Evolutionary conservation across 257 asterid species (phyloP).

Genomic region (Ligustrum vulgare): DNA sequence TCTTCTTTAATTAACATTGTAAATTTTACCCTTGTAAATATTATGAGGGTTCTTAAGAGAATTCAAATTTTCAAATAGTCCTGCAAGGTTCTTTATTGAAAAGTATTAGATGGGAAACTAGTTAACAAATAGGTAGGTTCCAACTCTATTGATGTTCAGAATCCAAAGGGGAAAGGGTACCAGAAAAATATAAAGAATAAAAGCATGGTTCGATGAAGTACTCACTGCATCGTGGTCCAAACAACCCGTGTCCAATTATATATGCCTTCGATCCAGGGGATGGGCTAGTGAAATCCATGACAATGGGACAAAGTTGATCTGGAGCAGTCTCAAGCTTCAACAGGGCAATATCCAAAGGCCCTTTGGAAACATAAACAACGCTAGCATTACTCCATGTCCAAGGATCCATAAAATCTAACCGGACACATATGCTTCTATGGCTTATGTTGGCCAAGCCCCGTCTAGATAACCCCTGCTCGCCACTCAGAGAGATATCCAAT

Average conservation of each 20-base stretch:
- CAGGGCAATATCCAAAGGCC: slow-evolving; percentile 89
- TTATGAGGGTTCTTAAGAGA: neutral
- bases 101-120: neutral
- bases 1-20: neutral
- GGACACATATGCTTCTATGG: slow-evolving; percentile 60
- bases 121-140: neutral
- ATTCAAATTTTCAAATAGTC: neutral
- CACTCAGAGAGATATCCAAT: slow-evolving; percentile 28
- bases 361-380: slow-evolving; percentile 76
- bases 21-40: neutral
- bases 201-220: slow-evolving; percentile 11
- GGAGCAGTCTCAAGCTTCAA: slow-evolving; percentile 78
- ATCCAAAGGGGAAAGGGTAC: neutral
- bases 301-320: slow-evolving; percentile 68
- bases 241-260: slow-evolving; percentile 92
- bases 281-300: slow-evolving; percentile 61
- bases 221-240: slow-evolving; percentile 97
- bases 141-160: neutral
- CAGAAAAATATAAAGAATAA: neutral
- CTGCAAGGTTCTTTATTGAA: neutral
- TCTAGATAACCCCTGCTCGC: slow-evolving; percentile 37
- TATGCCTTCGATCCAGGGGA: slow-evolving; percentile 79
- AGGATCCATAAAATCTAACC: slow-evolving; percentile 76
- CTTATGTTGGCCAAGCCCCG: slow-evolving; percentile 34
- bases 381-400: slow-evolving; percentile 95